These are phyloP conservation scores for Picea glauca DNA, from an alignment of 75 land plant species.

Conservation along the genomic window DNA sequence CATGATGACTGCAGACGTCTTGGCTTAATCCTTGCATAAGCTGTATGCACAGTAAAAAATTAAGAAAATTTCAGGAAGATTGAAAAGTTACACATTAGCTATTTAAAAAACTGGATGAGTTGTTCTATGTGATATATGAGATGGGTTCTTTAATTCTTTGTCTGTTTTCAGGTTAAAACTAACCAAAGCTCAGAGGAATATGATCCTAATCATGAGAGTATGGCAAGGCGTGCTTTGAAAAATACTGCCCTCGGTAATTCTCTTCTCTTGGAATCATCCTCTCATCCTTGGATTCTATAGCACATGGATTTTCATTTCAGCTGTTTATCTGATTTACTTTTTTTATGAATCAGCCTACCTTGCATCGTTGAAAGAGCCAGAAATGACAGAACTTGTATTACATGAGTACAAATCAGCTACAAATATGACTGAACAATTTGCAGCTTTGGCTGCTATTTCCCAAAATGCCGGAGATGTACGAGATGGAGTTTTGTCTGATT, in stretches of 20 bases:
- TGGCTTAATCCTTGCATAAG: not conserved
- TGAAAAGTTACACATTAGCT: not conserved
- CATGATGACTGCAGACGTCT: not conserved
- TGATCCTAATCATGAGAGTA: conserved; percentile 59
- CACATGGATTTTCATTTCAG: not conserved
- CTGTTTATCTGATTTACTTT: not conserved
- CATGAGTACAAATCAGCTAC: conserved; percentile 73
- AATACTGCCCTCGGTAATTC: conserved; percentile 67
- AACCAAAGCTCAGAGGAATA: conserved; percentile 74
- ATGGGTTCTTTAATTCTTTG: not conserved
- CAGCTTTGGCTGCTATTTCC: conserved; percentile 80
- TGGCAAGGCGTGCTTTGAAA: conserved; percentile 88
- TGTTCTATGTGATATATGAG: not conserved
- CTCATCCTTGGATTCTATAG: not conserved
- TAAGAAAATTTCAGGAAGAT: not conserved
- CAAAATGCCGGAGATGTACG: conserved; percentile 74
- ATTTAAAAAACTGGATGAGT: not conserved
- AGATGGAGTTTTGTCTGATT: conserved; percentile 67
- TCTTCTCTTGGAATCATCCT: not conserved
- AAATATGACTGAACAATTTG: conserved; percentile 98
- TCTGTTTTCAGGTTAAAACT: conserved; percentile 43
- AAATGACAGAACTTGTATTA: conserved; percentile 64
- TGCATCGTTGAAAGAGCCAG: conserved; percentile 64
- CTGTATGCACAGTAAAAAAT: not conserved
- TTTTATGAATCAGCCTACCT: conserved; percentile 56